Conservation (phyloP, 2,329 filamentous ascomycete genomes). For the Xylariaceae sp. region DNA sequence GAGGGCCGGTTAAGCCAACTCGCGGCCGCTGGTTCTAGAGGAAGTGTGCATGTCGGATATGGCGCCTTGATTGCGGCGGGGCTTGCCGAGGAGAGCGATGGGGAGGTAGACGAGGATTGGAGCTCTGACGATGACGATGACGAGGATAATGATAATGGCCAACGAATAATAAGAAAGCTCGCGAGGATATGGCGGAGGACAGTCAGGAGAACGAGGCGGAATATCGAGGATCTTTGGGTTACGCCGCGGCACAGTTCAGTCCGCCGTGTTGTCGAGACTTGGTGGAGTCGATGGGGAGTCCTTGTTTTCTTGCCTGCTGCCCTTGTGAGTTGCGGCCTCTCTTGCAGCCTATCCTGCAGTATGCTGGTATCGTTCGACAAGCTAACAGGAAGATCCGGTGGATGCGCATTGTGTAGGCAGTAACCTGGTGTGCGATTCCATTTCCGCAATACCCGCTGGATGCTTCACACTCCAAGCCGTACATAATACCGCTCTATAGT, state of each 20-base stretch:
- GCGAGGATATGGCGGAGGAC: constrained; percentile 30
- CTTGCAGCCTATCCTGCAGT: not conserved
- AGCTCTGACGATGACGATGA: constrained; percentile 25
- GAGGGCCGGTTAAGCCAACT: constrained; percentile 33
- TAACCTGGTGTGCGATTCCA: constrained; percentile 60
- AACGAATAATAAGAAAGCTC: constrained; percentile 22
- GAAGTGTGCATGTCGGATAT: constrained; percentile 53
- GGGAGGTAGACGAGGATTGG: constrained; percentile 26
- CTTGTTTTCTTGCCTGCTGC: constrained; percentile 56
- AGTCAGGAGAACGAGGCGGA: constrained; percentile 31
- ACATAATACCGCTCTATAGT: constrained; percentile 9
- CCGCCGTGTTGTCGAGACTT: constrained; percentile 52
- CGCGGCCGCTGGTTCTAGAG: constrained; percentile 36
- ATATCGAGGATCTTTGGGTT: constrained; percentile 52
- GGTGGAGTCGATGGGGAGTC: constrained; percentile 59
- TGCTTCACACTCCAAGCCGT: constrained; percentile 31
- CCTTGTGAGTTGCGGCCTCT: constrained; percentile 51
- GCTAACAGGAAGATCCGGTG: too few species aligned
- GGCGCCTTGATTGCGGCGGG: constrained; percentile 46
- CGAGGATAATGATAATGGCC: constrained; percentile 26
- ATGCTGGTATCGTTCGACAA: not conserved
- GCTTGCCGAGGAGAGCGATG: constrained; percentile 30
- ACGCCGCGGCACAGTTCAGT: constrained; percentile 55
- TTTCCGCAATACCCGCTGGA: constrained; percentile 58
- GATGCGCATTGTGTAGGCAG: too few species aligned